These are phyloP conservation scores for Protea cynaroides DNA, from an alignment of 164 flowering plant species.

Conservation along the genomic window DNA sequence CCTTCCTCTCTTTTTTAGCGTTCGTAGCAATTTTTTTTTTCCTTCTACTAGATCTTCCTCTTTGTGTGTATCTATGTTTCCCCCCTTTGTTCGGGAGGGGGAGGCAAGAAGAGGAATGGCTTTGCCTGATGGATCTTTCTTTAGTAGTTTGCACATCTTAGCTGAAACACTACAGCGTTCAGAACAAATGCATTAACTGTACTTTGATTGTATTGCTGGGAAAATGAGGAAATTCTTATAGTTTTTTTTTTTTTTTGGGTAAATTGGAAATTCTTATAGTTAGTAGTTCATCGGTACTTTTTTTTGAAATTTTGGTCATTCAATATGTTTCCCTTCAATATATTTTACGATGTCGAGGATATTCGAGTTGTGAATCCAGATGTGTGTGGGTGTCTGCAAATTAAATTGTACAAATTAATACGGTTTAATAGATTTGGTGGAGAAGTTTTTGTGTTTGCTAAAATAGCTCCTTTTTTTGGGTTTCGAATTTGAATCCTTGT, in stretches of 20 bases:
- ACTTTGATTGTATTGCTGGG: too few relatives aligned
- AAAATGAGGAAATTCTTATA: too few relatives aligned
- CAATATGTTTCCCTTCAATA: background rate
- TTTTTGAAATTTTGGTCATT: too few relatives aligned
- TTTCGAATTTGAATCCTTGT: constrained; percentile 5
- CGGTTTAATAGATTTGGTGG: background rate
- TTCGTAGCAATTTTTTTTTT: background rate
- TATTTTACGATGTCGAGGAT: background rate
- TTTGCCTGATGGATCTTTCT: background rate
- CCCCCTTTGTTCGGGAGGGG: background rate
- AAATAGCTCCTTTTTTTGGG: background rate
- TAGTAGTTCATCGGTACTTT: too few relatives aligned
- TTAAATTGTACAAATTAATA: background rate
- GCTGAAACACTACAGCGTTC: too few relatives aligned
- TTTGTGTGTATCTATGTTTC: background rate
- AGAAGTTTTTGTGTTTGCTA: background rate
- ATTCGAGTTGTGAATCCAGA: background rate
- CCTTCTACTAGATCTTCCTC: background rate
- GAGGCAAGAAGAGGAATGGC: background rate
- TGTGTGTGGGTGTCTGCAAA: background rate
- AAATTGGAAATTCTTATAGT: too few relatives aligned
- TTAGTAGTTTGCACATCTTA: too few relatives aligned
- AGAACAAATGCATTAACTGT: too few relatives aligned
- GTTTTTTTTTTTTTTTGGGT: too few relatives aligned
- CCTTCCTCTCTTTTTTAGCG: background rate